Evolutionary conservation across 331 rosid genomes (phyloP), one percentile per base, ranked within the genome.

Genomic region (Pyracantha coccinea): DNA sequence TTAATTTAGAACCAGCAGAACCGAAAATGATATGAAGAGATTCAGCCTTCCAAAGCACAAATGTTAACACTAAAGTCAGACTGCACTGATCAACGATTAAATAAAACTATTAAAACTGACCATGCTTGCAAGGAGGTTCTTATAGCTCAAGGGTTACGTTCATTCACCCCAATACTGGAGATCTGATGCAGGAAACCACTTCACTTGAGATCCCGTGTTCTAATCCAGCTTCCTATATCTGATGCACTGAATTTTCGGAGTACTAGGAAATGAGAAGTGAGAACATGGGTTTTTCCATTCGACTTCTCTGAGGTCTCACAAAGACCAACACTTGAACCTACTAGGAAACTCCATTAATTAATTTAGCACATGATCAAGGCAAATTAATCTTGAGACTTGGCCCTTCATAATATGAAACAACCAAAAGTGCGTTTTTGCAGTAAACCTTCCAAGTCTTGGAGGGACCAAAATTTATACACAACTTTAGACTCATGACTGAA

Each of bases 371-470:
- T 69, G 77, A 70, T 79, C 15, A 44, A 72, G 14, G 0, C 45
- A 41, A 29, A 12, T n/a, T 17, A 31, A 41, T 41, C 47, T 41
- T 11, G 4, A 11, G 69, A 73, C 77, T 28, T 2, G 29, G 59
- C 52, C 55, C 21, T 75, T 28, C 31, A 21, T 25, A 81, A 68
- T 80, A 63, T 86, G 92, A 84, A 76, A 68, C 35, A 58, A 21
- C 75, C 70, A 60, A 6, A 78, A 41, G 21, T 8, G 16, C 20
- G 1, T n/a, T 7, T 54, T 7, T 2, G 83, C 47, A 14, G 62
- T 76, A 75, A 74, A 71, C 38, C 27, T 82, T 82, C 83, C 75
- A 82, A 81, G 90, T 80, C 87, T 76, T 66, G 61, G 45, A n/a
- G 47, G 61, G 70, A 80, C 72, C 80, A 72, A 70, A 19, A n/a